Evolutionary conservation across 106 monocot genomes (phyloP), one percentile per base, ranked within the genome.

Genomic region (Amphibolis antarctica): DNA sequence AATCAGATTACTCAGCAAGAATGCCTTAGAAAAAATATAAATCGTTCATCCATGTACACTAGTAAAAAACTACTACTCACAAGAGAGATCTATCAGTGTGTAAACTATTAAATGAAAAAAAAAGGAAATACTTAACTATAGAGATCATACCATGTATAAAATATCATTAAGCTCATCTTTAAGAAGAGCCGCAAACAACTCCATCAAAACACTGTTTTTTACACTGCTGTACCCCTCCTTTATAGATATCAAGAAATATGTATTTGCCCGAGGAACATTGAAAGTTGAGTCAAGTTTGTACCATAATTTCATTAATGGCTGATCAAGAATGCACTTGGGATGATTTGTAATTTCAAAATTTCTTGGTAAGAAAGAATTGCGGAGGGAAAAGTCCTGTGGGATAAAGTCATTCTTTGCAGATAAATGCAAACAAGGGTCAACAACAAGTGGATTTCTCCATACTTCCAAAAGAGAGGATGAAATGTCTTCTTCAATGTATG

Each of bases 91-190:
- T 36, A 36, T 36, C 36, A 4, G 36, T 36, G 7, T 4, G 2
- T 36, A 36, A 36, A 36, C 36, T 36, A 2, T 4, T 36, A 36
- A 36, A n/a, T n/a, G n/a, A n/a, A n/a, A n/a, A n/a, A 19, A 51
- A 19, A 2, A 51, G 18, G 9, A 60, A 60, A 42, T 5, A 4
- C 55, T 42, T 60, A 60, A 60, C 18, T n/a, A n/a, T n/a, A n/a
- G n/a, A 20, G 60, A 36, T 23, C 46, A 10, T 72, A 96, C 96
- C 96, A 90, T 90, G 74, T 96, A 96, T 54, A 79, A 55, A 66
- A 82, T 80, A 66, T 96, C 96, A 76, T 90, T 96, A 26, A 96
- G 78, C 56, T 86, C 96, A 70, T 96, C 96, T 65, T 83, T 90
- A 42, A 96, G 78, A 76, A 96, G 96, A 69, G 78, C 77, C 53